These are phyloP conservation scores for Thelephora ganbajun DNA, from an alignment of 768 basidiomycete genomes.

Conservation along the genomic window DNA sequence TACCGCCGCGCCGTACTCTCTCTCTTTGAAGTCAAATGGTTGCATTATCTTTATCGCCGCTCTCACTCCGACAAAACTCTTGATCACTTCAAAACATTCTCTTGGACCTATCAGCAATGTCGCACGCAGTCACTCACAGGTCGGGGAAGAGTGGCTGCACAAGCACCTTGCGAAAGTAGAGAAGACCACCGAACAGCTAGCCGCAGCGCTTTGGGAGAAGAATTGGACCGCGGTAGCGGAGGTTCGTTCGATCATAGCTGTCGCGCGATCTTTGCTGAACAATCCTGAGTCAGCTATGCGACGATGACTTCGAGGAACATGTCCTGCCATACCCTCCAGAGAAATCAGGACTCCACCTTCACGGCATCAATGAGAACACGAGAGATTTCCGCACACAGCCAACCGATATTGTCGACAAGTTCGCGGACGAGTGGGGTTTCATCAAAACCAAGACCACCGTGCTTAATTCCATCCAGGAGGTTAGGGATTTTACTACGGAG, in stretches of 20 bases:
- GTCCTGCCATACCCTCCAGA: conserved; percentile 75
- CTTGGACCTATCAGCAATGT: conserved; percentile 41
- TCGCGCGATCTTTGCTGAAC: not conserved
- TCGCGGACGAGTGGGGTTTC: conserved; percentile 88
- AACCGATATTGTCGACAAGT: conserved; percentile 51
- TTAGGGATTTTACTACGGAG: conserved; percentile 57
- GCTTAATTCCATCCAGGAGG: conserved; percentile 48
- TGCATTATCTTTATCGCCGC: conserved; percentile 95
- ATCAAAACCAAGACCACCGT: conserved; percentile 55
- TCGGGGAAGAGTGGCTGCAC: conserved; percentile 73
- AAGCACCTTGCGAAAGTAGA: conserved; percentile 47
- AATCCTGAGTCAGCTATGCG: conserved; percentile 58
- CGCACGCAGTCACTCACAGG: conserved; percentile 57
- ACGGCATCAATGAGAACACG: conserved; percentile 71
- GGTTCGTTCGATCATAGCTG: conserved; percentile 28
- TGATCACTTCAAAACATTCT: conserved; percentile 90
- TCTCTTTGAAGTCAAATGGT: conserved; percentile 90
- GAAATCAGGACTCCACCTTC: conserved; percentile 81
- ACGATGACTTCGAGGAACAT: conserved; percentile 95
- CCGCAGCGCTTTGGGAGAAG: conserved; percentile 58
- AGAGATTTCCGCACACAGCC: conserved; percentile 60
- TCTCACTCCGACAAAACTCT: conserved; percentile 53
- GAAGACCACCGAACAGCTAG: conserved; percentile 63
- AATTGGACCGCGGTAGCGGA: conserved; percentile 88
- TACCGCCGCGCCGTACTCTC: conserved; percentile 64